Conservation (phyloP, 2,329 filamentous ascomycete genomes). For the Claviceps sp. region DNA sequence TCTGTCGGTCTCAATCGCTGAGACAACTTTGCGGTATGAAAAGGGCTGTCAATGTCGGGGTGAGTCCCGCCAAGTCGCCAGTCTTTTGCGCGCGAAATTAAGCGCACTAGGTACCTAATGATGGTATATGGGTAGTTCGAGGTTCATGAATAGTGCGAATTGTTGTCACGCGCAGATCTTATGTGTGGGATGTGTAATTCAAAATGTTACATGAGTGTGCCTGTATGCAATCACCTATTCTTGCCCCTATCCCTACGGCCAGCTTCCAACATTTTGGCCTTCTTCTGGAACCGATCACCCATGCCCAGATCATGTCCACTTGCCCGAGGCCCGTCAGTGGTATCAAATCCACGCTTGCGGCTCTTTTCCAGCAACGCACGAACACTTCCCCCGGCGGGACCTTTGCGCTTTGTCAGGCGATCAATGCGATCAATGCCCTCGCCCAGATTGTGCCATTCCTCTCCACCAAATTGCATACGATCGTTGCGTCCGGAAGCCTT, state of each 20-base stretch:
- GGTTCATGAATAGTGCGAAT: background rate
- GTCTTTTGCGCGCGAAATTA: no score
- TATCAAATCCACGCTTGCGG: slow-evolving; percentile 63
- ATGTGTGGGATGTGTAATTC: background rate
- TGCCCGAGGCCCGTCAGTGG: slow-evolving; percentile 53
- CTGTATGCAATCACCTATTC: slow-evolving; percentile 16
- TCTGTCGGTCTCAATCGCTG: no score
- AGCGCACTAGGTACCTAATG: no score
- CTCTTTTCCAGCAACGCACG: slow-evolving; percentile 65
- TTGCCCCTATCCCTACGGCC: slow-evolving; percentile 33
- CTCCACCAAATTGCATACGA: slow-evolving; percentile 67
- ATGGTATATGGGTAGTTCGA: background rate
- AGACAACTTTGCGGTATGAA: no score
- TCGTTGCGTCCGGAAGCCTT: slow-evolving; percentile 34
- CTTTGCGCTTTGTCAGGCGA: slow-evolving; percentile 60
- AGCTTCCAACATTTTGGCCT: slow-evolving; percentile 41
- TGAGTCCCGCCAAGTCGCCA: no score
- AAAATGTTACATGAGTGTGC: background rate
- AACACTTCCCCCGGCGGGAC: slow-evolving; percentile 38
- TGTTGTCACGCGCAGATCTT: background rate
- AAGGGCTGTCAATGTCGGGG: no score
- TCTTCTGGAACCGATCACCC: slow-evolving; percentile 64
- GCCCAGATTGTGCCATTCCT: slow-evolving; percentile 81
- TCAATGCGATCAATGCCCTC: slow-evolving; percentile 81
- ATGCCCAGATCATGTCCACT: slow-evolving; percentile 47